Evolutionary conservation across 2,329 filamentous ascomycete genomes (phyloP).

Genomic region (Scedosporium dehoogii): DNA sequence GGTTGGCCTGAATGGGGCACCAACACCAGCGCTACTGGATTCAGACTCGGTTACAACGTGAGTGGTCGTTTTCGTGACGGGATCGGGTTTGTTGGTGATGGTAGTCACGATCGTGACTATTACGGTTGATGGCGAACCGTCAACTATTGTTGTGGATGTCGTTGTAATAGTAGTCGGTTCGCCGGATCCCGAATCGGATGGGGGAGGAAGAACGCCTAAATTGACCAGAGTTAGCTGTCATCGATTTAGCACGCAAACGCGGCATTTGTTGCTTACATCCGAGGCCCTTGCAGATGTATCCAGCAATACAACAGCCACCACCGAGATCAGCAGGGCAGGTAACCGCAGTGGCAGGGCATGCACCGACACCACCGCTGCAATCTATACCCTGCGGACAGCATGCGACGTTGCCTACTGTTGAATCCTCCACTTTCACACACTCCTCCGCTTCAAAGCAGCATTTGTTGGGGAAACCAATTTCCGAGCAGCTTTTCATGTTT

Average conservation of each 20-base stretch:
- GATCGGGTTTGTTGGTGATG: slow-evolving; percentile 11
- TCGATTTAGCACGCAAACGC: neutral
- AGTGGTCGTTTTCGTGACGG: slow-evolving; percentile 21
- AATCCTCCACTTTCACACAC: slow-evolving; percentile 55
- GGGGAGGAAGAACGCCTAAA: slow-evolving; percentile 23
- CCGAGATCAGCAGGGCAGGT: slow-evolving; percentile 56
- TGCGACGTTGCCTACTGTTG: slow-evolving; percentile 56
- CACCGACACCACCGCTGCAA: slow-evolving; percentile 53
- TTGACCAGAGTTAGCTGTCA: slow-evolving; percentile 8
- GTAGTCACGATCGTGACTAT: slow-evolving; percentile 31
- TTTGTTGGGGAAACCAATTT: slow-evolving; percentile 57
- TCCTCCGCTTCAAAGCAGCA: slow-evolving; percentile 60
- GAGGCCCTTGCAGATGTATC: slow-evolving; percentile 57
- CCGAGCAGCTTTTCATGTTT: slow-evolving; percentile 54
- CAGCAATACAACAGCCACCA: slow-evolving; percentile 67
- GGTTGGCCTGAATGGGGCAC: slow-evolving; percentile 38
- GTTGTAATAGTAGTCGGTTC: slow-evolving; percentile 27
- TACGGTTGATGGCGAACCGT: slow-evolving; percentile 27
- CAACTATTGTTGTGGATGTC: slow-evolving; percentile 26
- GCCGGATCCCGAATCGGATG: slow-evolving; percentile 12
- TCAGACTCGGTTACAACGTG: slow-evolving; percentile 24
- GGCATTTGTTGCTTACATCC: slow-evolving; percentile 48
- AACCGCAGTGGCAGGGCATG: slow-evolving; percentile 52
- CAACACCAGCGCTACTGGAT: slow-evolving; percentile 27
- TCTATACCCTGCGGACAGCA: slow-evolving; percentile 60